A percentile compares a stretch with the other conserved stretches of the same genome.
phyloP scores from a whole-genome alignment of 306 rosid species.

The Cucumis hystrix region DNA sequence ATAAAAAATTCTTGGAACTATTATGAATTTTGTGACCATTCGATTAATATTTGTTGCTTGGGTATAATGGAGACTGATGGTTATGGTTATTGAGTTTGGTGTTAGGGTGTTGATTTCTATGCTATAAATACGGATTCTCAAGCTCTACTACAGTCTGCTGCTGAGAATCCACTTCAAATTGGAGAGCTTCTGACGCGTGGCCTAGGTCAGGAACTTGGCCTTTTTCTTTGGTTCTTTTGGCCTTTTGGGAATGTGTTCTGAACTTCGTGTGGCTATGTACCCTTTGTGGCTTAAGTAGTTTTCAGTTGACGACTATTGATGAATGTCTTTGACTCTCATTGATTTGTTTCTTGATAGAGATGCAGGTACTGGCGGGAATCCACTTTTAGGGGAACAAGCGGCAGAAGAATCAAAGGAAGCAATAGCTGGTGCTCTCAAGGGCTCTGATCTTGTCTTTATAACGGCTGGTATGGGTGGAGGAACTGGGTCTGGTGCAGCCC shows the following conservation, averaged over 20 bases:
- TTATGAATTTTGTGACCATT: background rate
- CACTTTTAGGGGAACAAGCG: slow-evolving; percentile 94
- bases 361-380: slow-evolving; percentile 99
- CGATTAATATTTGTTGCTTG: background rate
- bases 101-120: slow-evolving; percentile 87
- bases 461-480: slow-evolving; percentile 99
- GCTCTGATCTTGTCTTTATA: slow-evolving; percentile 92
- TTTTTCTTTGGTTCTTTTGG: background rate
- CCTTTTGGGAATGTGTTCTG: background rate
- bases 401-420: slow-evolving; percentile 92
- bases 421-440: slow-evolving; percentile 76
- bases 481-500: slow-evolving; percentile 98
- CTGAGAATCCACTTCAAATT: slow-evolving; percentile 79
- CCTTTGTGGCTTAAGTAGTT: background rate
- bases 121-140: slow-evolving; percentile 98
- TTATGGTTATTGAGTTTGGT: slow-evolving; percentile 18
- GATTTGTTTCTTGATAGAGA: slow-evolving; percentile 22
- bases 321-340: background rate
- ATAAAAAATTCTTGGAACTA: background rate
- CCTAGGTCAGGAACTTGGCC: slow-evolving; percentile 56
- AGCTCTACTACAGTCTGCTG: slow-evolving; percentile 73
- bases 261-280: background rate
- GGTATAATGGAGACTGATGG: slow-evolving; percentile 14
- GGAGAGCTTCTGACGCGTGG: slow-evolving; percentile 99
- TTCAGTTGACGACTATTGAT: background rate